phyloP scores from a whole-genome alignment of 306 rosid genomes.

The Fagus sylvatica region DNA sequence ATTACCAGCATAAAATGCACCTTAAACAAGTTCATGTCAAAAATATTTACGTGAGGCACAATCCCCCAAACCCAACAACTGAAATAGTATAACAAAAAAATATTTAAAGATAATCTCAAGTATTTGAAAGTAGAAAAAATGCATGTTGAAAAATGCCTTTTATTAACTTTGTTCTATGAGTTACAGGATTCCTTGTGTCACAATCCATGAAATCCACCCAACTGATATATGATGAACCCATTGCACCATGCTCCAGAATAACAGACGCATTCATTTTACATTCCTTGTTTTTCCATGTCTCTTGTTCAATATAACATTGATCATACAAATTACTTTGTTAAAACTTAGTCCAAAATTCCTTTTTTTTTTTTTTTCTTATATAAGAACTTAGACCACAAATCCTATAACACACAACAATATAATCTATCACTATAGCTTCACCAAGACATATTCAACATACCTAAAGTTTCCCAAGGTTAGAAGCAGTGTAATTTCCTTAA shows the following conservation, averaged over 20 bases:
- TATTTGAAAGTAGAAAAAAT: too few relatives aligned
- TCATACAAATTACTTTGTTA: neutral
- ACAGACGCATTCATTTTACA: neutral
- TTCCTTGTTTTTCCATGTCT: neutral
- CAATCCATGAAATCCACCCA: neutral
- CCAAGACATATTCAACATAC: conserved; percentile 35
- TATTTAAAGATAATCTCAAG: too few relatives aligned
- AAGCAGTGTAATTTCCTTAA: conserved; percentile 93
- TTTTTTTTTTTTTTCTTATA: too few relatives aligned
- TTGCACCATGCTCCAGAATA: neutral
- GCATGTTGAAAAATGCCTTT: neutral
- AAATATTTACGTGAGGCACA: neutral
- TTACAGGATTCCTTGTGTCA: neutral
- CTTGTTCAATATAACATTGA: neutral
- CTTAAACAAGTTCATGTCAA: neutral
- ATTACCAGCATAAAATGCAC: neutral
- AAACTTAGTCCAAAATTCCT: neutral
- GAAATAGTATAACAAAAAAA: neutral
- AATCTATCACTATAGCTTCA: neutral
- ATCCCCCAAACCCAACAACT: neutral
- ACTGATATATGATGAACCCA: neutral
- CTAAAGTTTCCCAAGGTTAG: conserved; percentile 92
- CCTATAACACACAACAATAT: neutral
- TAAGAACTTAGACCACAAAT: neutral
- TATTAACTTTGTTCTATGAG: neutral